A percentile compares a stretch with the other conserved stretches of the same genome.
Conservation (phyloP, 768 basidiomycete species). For the Boletus patriciae region DNA sequence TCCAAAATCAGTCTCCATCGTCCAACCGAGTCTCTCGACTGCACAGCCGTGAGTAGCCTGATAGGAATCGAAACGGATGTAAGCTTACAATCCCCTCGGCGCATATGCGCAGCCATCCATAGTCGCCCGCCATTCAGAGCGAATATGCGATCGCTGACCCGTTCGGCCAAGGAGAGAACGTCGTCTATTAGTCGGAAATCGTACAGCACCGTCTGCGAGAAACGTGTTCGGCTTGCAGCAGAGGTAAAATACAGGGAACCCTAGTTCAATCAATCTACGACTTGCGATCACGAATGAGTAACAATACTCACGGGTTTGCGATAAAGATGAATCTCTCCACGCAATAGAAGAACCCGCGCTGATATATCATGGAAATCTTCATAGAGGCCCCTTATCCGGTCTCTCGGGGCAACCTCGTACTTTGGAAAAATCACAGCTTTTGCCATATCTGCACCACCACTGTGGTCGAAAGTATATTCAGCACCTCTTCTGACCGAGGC, state of each 20-base stretch:
- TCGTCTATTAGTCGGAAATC: slow-evolving; percentile 27
- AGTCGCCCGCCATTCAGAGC: slow-evolving; percentile 30
- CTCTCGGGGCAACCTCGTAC: slow-evolving; percentile 34
- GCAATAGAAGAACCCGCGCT: slow-evolving; percentile 40
- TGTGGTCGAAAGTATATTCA: slow-evolving; percentile 14
- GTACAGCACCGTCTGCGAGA: slow-evolving; percentile 34
- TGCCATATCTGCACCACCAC: slow-evolving; percentile 38
- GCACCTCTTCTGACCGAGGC: neutral
- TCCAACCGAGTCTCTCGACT: slow-evolving; percentile 35
- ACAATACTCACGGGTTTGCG: slow-evolving; percentile 39
- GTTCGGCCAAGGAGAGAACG: slow-evolving; percentile 31
- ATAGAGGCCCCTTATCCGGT: slow-evolving; percentile 36
- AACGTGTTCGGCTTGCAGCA: slow-evolving; percentile 24
- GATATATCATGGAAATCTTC: slow-evolving; percentile 39
- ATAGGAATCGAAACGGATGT: neutral
- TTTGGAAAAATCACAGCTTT: slow-evolving; percentile 41
- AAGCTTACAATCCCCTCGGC: slow-evolving; percentile 44
- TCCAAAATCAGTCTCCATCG: slow-evolving; percentile 33
- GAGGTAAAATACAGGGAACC: slow-evolving; percentile 38
- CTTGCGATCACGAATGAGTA: neutral
- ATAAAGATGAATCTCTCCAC: slow-evolving; percentile 37
- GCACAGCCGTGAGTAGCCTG: neutral
- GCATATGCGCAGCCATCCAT: slow-evolving; percentile 49
- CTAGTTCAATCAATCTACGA: slow-evolving; percentile 16
- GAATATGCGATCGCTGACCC: slow-evolving; percentile 34